Conservation (phyloP, 192 early-diverging fungal genomes). For the Pilaira anomala region DNA sequence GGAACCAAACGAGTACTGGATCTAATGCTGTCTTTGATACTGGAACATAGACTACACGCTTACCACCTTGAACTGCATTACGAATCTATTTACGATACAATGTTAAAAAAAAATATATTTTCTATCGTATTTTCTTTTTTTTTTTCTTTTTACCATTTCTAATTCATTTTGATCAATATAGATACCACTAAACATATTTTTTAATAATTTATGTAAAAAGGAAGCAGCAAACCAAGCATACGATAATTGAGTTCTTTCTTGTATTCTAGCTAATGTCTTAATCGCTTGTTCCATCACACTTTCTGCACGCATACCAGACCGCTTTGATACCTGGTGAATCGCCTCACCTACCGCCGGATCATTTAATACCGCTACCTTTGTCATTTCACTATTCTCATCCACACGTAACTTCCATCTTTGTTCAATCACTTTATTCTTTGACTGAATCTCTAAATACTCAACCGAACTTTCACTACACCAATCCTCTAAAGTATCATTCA, state of each 20-base stretch:
- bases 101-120: not conserved
- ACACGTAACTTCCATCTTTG: slow-evolving; percentile 4
- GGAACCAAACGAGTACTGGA: slow-evolving; percentile 13
- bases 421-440: not conserved
- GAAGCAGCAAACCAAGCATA: slow-evolving; percentile 24
- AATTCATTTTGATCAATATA: not conserved
- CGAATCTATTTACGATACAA: not conserved
- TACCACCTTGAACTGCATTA: slow-evolving; percentile 12
- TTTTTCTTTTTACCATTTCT: slow-evolving; percentile 5
- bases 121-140: not conserved
- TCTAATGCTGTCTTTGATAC: slow-evolving; percentile 18
- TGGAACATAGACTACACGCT: slow-evolving; percentile 22
- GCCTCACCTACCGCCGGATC: slow-evolving; percentile 14
- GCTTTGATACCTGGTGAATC: slow-evolving; percentile 7
- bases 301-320: slow-evolving; percentile 13
- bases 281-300: slow-evolving; percentile 14
- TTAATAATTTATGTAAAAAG: slow-evolving; percentile 8
- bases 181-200: slow-evolving; percentile 22
- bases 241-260: slow-evolving; percentile 19
- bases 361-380: slow-evolving; percentile 8
- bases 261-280: not conserved
- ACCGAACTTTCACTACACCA: slow-evolving; percentile 13
- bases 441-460: not conserved
- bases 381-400: slow-evolving; percentile 9
- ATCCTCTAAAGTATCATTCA: slow-evolving; percentile 19